Evolutionary conservation across 2,329 filamentous ascomycete genomes (phyloP), one percentile per base, ranked within the genome.

Genomic region (Xylaria multiplex): DNA sequence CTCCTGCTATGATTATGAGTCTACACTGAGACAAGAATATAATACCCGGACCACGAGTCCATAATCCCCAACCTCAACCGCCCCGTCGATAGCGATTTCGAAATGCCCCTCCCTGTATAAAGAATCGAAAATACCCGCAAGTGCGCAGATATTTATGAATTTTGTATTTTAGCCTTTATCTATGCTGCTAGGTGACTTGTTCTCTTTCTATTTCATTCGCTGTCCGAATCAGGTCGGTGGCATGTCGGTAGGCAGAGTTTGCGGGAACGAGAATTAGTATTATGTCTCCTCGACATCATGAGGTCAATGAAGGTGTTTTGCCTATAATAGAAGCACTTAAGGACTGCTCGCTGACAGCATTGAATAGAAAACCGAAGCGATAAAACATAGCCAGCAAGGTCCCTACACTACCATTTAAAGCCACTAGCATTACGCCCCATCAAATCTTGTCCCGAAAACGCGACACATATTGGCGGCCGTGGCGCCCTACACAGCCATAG

Each of bases 271-370:
- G 56, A 35, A 40, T 61, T 65, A 5, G 57, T 45, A 16, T 65
- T 40, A 11, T 50, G 62, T 30, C 50, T 42, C 24, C 16, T 53
- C 14, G 8, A 9, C 62, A 57, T 56, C 4, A 40, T 35, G 22
- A 22, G 52, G 43, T 57, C 9, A 16, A 65, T 56, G 35, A 30
- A 50, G 27, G 11, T 61, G 7, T 27, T 8, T 50, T 30, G 24
- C 62, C 57, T 6, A 9, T 2, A 27, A 61, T 56, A 19, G 62
- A 16, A 30, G 56, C 56, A 30, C 50, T 55, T 24, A 65, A 30
- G 4, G 56, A 42, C 22, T 5, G 9, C 35, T 56, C 53, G 54
- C 37, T 30, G 5, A 45, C 8, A 13, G 16, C 14, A 22, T 42
- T 7, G 22, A 6, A 22, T 13, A 11, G 30, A 19, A 11, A 30